Percentiles rank a stretch among this genome's conserved stretches.
phyloP scores from a whole-genome alignment of 176 grass and related monocot species.

The Musa beccarii region DNA sequence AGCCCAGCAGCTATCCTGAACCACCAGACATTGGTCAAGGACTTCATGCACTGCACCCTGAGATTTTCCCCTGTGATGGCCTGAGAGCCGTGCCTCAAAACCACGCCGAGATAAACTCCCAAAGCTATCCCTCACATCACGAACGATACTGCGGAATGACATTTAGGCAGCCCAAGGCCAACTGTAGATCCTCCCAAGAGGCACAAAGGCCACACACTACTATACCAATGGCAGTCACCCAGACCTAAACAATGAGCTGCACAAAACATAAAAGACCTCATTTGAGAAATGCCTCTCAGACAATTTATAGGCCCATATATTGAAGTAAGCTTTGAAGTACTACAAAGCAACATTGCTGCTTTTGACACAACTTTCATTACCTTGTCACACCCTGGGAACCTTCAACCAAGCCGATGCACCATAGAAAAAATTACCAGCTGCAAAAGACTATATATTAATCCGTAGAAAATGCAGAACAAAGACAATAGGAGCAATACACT shows the following conservation, averaged over 20 bases:
- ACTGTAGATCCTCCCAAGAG: background rate
- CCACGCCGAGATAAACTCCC: conserved; percentile 59
- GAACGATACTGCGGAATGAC: conserved; percentile 49
- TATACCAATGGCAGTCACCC: background rate
- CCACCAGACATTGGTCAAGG: conserved; percentile 34
- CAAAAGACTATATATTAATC: background rate
- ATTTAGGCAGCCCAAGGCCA: conserved; percentile 28
- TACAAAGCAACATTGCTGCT: background rate
- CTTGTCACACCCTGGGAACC: background rate
- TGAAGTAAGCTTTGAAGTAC: background rate
- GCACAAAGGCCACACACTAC: conserved; percentile 2
- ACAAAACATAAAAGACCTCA: background rate
- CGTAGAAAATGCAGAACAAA: background rate
- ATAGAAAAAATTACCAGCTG: background rate
- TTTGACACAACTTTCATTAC: background rate
- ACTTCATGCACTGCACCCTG: conserved; percentile 60
- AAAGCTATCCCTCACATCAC: conserved; percentile 55
- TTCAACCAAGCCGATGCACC: background rate
- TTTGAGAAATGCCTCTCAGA: background rate
- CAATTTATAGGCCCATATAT: background rate
- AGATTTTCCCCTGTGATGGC: conserved; percentile 45
- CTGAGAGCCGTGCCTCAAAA: conserved; percentile 43
- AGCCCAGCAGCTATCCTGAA: conserved; percentile 53
- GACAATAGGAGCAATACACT: background rate
- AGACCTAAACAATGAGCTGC: background rate